A percentile compares a stretch with the other conserved stretches of the same genome.
Evolutionary conservation across 2,329 filamentous ascomycete species (phyloP).

Genomic region (Neofusicoccum ribis): DNA sequence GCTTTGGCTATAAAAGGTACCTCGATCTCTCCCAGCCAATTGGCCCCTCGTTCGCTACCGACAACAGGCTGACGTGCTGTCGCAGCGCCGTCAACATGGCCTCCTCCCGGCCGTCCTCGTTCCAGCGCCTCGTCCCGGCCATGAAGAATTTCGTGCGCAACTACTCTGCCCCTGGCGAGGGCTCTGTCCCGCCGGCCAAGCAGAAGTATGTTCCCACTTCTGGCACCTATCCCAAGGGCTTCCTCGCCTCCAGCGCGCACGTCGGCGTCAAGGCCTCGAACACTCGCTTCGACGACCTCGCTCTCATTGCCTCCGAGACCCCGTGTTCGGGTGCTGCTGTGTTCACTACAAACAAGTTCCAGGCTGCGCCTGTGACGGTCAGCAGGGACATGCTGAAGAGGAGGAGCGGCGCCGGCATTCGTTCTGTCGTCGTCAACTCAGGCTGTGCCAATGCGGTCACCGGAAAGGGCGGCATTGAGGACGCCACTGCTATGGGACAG

Average conservation of each 20-base stretch:
- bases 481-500: constrained; percentile 80
- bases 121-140: constrained; percentile 28
- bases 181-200: constrained; percentile 73
- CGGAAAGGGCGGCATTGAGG: constrained; percentile 82
- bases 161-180: constrained; percentile 62
- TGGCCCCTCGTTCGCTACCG: background rate
- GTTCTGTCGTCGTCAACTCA: constrained; percentile 87
- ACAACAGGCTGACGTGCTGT: background rate
- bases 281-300: constrained; percentile 86
- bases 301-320: constrained; percentile 80
- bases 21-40: background rate
- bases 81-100: constrained; percentile 18
- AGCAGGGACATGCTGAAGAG: constrained; percentile 70
- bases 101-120: constrained; percentile 13
- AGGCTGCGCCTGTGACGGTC: constrained; percentile 90
- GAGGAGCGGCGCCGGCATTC: constrained; percentile 67
- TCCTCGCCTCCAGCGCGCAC: constrained; percentile 80
- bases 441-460: constrained; percentile 98
- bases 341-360: constrained; percentile 98
- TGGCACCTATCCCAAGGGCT: constrained; percentile 88
- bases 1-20: constrained; percentile 17
- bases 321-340: constrained; percentile 88
- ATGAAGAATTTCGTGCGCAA: constrained; percentile 44
- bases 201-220: constrained; percentile 83
- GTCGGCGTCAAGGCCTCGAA: constrained; percentile 94